Base-by-base conservation (phyloP, 768 basidiomycete genomes). In the Neoboletus magnificus region DNA sequence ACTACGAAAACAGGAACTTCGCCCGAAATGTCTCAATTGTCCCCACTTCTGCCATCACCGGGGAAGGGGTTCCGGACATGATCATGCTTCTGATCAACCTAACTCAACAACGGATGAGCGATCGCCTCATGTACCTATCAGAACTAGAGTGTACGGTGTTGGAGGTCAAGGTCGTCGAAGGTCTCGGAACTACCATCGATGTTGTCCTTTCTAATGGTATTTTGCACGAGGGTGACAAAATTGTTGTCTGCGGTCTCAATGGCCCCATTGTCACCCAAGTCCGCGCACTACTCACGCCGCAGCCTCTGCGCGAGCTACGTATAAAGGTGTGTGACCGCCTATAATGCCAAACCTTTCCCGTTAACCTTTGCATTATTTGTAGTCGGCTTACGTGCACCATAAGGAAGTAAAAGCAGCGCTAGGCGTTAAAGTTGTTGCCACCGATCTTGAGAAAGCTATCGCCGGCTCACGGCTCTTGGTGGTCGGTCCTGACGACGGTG, bases 1-100 rank as follows among this genome's bases (percentile, higher is more conserved):
- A 98, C 79, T 98, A 98, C 75, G 91, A 98, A 48, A 99, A 99
- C 84, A 96, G 92, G 79, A 93, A 82, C 74, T 87, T 97, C 58
- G 91, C 86, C 50, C 83, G 89, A 56, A 95, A 93, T 63, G 94
- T 99, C 56, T 98, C 96, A 2, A 80, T 99, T 47, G 96, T 99
- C 13, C 96, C 97, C 30, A 98, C 96, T 5, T 98, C 97, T 52
- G 97, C 97, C 33, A 86, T 97, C 73, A 98, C 96, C 4, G 97
- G 96, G 53, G 97, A 99, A 75, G 97, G 97, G 71, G 82, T 99
- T 12, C 97, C 97, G 29, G 97, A 98, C 76, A 96, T 99, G 96
- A 93, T 99, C 76, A 92, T 95, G 91, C 81, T 99, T 27, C 85
- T 99, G 67, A 84, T 98, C 74, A 95, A 97, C 71, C 82, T 98